A percentile compares a stretch with the other conserved stretches of the same genome.
phyloP scores from a whole-genome alignment of 495 filamentous ascomycete genomes.

The Podospora pseudocomata region DNA sequence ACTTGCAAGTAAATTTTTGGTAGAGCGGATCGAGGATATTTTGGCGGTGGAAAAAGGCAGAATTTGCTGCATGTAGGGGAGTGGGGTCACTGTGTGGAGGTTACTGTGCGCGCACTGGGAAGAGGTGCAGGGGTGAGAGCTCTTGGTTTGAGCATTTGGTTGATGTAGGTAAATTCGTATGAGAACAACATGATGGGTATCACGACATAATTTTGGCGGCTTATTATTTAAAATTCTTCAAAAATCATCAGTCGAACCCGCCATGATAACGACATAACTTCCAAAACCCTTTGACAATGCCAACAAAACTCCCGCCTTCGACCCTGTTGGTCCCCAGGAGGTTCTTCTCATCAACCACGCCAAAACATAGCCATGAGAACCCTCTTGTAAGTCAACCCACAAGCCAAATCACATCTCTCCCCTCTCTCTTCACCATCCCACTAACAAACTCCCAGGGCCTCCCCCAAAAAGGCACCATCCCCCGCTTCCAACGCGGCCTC shows the following conservation, averaged over 20 bases:
- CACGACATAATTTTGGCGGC: not conserved
- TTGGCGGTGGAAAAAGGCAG: slow-evolving; percentile 48
- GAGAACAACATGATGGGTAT: not conserved
- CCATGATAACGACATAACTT: not conserved
- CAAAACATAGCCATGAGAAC: slow-evolving; percentile 70
- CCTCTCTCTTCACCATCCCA: slow-evolving; percentile 3
- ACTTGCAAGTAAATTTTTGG: slow-evolving; percentile 33
- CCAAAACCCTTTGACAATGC: not conserved
- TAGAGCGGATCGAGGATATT: slow-evolving; percentile 34
- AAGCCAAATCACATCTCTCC: not conserved
- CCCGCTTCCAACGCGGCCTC: slow-evolving; percentile 78
- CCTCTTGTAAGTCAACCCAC: slow-evolving; percentile 59
- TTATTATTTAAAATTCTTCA: not conserved
- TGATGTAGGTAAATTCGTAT: not conserved
- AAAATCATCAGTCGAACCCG: not conserved
- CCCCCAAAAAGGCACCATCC: slow-evolving; percentile 72
- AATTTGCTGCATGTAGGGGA: slow-evolving; percentile 17
- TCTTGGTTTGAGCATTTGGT: not conserved
- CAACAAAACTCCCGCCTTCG: slow-evolving; percentile 46
- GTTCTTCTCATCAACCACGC: slow-evolving; percentile 35
- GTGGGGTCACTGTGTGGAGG: not conserved
- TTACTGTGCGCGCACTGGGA: not conserved
- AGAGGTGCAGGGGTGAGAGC: slow-evolving; percentile 1
- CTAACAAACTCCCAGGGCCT: slow-evolving; percentile 58
- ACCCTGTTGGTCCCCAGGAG: slow-evolving; percentile 63